A percentile compares a stretch with the other conserved stretches of the same genome.
Evolutionary conservation across 1,284 basidiomycete genomes (phyloP).

Genomic region (Irpex sp.): DNA sequence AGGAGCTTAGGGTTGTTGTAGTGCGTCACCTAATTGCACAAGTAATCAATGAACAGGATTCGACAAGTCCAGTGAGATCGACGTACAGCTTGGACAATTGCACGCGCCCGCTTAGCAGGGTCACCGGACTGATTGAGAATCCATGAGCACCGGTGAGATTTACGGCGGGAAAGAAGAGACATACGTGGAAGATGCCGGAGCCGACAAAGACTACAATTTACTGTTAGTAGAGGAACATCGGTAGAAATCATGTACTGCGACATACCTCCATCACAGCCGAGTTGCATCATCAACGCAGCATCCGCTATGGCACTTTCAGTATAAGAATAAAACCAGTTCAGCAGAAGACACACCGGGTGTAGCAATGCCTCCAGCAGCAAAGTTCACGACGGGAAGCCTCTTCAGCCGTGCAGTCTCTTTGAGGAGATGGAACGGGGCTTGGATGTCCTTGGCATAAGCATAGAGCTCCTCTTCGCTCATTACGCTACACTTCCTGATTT

Average conservation of each 20-base stretch:
- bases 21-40: conserved; percentile 72
- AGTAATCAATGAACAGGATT: conserved; percentile 2
- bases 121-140: conserved; percentile 70
- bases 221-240: conserved; percentile 10
- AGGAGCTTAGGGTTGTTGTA: conserved; percentile 89
- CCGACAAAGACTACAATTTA: conserved; percentile 77
- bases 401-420: conserved; percentile 96
- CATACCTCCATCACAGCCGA: conserved; percentile 94
- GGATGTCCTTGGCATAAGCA: conserved; percentile 89
- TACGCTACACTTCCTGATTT: conserved; percentile 82
- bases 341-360: conserved; percentile 69
- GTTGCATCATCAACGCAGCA: conserved; percentile 99
- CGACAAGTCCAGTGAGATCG: neutral
- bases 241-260: conserved; percentile 15
- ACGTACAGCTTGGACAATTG: conserved; percentile 93
- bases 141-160: conserved; percentile 7
- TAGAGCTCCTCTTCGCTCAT: conserved; percentile 98
- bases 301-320: conserved; percentile 55
- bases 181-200: conserved; percentile 89
- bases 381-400: conserved; percentile 91
- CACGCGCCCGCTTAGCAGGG: conserved; percentile 90
- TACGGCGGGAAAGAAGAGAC: conserved; percentile 25
- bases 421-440: conserved; percentile 95
- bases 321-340: neutral
- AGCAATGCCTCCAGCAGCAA: conserved; percentile 96